Evolutionary conservation across 176 grass and related monocot genomes (phyloP), one percentile per base, ranked within the genome.

Genomic region (Lolium multiflorum): DNA sequence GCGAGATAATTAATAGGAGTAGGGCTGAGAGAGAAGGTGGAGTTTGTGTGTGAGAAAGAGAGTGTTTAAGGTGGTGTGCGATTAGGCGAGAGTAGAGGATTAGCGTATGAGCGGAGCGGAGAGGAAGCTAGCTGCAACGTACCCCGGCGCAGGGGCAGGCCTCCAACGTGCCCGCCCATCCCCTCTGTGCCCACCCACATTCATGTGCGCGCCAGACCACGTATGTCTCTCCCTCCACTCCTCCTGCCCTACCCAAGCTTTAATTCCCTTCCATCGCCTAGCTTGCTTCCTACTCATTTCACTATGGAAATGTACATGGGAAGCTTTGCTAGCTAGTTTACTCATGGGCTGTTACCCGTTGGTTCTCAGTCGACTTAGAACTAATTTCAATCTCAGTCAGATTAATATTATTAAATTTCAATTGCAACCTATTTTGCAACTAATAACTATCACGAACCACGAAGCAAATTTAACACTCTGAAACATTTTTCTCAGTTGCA

Each of bases 81-180:
- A 35, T 35, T 35, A 35, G 31, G 31, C n/a, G 31, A 3, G 31
- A 35, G 31, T 35, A 35, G 31, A 35, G 31, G 31, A 35, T 35
- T 35, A 35, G 31, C 31, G 31, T n/a, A n/a, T n/a, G n/a, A 3
- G 31, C 31, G 31, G 31, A 35, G 31, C 31, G 31, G 2, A 35
- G 31, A 35, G 31, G 31, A 35, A 35, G 31, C 31, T 35, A 35
- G 31, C 31, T 35, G 31, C 31, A 35, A 35, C 31, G 31, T 35
- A 35, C 3, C 31, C 89, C 89, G 82, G 83, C 67, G 82, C 78
- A 78, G 72, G 59, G 78, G 71, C 91, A 93, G 87, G 56, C 51
- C 65, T 35, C 69, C 86, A 92, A 92, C 92, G 88, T 92, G 92
- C 78, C 92, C 88, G 83, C 87, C 90, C 90, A 88, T 91, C 70